Conservation (phyloP, 108 stramenopile genomes). For the Nannochloropsis oceanica region DNA sequence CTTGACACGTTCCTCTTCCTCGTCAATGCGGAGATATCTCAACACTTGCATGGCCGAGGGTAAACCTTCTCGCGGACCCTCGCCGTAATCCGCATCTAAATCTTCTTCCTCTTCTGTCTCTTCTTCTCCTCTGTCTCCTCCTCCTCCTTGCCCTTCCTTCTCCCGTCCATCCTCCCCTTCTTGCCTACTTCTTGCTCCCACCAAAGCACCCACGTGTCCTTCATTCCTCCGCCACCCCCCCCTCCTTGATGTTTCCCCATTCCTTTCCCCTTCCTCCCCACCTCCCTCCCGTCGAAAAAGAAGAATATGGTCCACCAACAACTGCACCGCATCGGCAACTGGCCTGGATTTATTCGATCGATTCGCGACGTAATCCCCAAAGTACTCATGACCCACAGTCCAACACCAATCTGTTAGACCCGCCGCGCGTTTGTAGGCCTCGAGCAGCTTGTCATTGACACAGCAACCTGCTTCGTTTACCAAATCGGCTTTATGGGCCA, state of each 20-base stretch:
- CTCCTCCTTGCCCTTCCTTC: neutral
- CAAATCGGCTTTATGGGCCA: slow-evolving; percentile 29
- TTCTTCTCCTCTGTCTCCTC: neutral
- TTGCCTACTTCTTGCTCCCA: neutral
- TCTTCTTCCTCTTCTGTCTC: neutral
- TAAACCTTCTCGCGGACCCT: neutral
- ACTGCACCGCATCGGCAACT: neutral
- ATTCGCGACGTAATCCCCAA: slow-evolving; percentile 26
- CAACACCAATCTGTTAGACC: slow-evolving; percentile 30
- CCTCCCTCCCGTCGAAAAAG: too few species aligned
- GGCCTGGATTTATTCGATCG: neutral
- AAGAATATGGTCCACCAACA: neutral
- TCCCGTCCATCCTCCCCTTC: neutral
- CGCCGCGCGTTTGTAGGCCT: slow-evolving; percentile 2
- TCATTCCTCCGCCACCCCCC: too few species aligned
- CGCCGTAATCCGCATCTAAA: neutral
- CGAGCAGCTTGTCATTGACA: slow-evolving; percentile 7
- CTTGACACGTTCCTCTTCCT: neutral
- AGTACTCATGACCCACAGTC: slow-evolving; percentile 25
- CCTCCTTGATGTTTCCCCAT: too few species aligned
- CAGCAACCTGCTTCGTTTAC: neutral
- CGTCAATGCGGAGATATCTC: neutral
- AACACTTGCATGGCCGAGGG: neutral
- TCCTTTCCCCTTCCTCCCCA: too few species aligned
- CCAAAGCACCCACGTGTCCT: neutral